phyloP scores from a whole-genome alignment of 306 rosid genomes.

The Cucumis cinereus region DNA sequence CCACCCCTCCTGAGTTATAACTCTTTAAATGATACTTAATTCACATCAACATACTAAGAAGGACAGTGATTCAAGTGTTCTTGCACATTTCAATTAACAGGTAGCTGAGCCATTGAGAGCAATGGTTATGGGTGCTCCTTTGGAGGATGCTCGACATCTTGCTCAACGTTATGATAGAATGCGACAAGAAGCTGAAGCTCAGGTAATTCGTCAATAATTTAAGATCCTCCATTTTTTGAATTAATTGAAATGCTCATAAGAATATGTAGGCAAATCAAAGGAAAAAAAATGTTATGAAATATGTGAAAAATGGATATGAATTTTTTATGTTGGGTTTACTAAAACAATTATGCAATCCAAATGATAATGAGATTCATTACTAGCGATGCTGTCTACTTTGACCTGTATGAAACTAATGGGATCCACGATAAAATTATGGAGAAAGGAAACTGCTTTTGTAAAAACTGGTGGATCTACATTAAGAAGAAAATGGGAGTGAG shows the following conservation, averaged over 20 bases:
- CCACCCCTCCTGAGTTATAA: neutral
- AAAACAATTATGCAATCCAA: neutral
- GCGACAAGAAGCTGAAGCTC: conserved; percentile 97
- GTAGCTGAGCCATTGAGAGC: conserved; percentile 97
- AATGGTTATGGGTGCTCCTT: conserved; percentile 93
- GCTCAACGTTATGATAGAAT: conserved; percentile 94
- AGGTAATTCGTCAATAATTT: conserved; percentile 29
- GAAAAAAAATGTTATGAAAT: neutral
- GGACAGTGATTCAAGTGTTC: neutral
- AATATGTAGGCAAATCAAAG: neutral
- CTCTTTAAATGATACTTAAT: neutral
- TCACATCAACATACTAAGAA: neutral
- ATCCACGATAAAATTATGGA: neutral
- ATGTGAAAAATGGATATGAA: neutral
- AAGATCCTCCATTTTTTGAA: neutral
- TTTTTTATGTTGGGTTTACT: neutral
- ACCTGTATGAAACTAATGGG: neutral
- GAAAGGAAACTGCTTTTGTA: neutral
- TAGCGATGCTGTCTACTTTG: neutral
- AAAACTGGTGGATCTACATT: neutral
- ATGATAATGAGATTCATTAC: neutral
- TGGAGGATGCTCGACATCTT: conserved; percentile 97
- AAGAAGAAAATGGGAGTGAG: neutral
- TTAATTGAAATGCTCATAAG: neutral
- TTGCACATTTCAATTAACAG: conserved; percentile 14